Conservation (phyloP, 108 stramenopile genomes). For the Skeletonema grethae region DNA sequence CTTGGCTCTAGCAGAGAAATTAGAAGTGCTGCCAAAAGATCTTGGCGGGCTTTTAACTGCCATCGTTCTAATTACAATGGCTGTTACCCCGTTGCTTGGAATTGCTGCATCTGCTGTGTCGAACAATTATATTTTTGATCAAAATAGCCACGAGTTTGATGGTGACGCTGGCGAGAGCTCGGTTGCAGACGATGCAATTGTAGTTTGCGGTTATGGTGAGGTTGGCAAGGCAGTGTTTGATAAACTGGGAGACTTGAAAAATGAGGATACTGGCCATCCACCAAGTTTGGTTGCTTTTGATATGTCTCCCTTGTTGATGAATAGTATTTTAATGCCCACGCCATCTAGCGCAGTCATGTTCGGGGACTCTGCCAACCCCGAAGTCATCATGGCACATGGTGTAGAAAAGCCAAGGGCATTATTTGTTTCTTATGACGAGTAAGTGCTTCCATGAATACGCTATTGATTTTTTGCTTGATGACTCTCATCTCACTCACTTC, state of each 20-base stretch:
- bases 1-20: slow-evolving; percentile 60
- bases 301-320: slow-evolving; percentile 46
- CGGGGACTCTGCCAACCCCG: slow-evolving; percentile 63
- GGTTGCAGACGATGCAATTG: slow-evolving; percentile 61
- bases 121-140: slow-evolving; percentile 24
- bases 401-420: slow-evolving; percentile 57
- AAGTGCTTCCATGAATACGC: not conserved
- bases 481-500: not conserved
- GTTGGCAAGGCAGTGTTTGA: slow-evolving; percentile 50
- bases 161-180: slow-evolving; percentile 18
- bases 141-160: not conserved
- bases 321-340: slow-evolving; percentile 38
- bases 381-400: slow-evolving; percentile 56
- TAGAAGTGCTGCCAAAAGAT: slow-evolving; percentile 61
- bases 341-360: slow-evolving; percentile 48
- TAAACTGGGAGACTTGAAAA: slow-evolving; percentile 27
- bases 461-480: not conserved
- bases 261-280: not conserved
- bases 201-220: slow-evolving; percentile 68
- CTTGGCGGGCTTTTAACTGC: slow-evolving; percentile 63
- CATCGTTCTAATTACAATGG: slow-evolving; percentile 76
- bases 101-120: slow-evolving; percentile 52
- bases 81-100: slow-evolving; percentile 72
- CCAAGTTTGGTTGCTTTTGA: slow-evolving; percentile 68
- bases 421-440: slow-evolving; percentile 62